Percentiles rank a stretch among this genome's conserved stretches.
These are phyloP conservation scores for Barbarea vulgaris DNA, from an alignment of 345 rosid species.

Conservation along the genomic window DNA sequence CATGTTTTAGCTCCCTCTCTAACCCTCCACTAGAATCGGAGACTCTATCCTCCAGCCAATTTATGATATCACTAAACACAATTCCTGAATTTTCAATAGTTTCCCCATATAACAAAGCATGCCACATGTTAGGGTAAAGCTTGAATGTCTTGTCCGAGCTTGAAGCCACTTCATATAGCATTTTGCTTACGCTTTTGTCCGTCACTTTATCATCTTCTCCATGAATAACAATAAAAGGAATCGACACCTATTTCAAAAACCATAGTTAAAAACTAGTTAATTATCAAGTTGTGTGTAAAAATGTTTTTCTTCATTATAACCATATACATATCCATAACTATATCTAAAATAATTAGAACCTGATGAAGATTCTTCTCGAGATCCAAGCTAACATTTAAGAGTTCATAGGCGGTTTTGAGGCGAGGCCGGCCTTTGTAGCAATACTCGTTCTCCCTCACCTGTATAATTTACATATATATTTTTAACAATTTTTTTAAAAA, in stretches of 20 bases:
- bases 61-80: conserved; percentile 64
- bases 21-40: conserved; percentile 8
- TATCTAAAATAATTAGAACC: conserved; percentile 41
- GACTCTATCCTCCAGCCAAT: conserved; percentile 57
- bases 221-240: conserved; percentile 79
- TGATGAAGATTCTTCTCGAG: conserved; percentile 61
- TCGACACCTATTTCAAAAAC: conserved; percentile 46
- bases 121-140: conserved; percentile 88
- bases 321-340: not conserved
- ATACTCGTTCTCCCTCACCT: conserved; percentile 66
- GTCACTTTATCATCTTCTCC: conserved; percentile 82
- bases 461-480: not conserved
- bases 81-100: conserved; percentile 50
- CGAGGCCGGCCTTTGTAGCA: conserved; percentile 87
- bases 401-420: conserved; percentile 71
- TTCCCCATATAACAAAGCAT: conserved; percentile 78
- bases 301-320: not conserved
- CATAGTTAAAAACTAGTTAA: not conserved
- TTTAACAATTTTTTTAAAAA: too few species aligned
- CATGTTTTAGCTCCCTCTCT: conserved; percentile 38
- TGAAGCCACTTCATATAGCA: conserved; percentile 52
- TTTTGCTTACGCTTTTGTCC: conserved; percentile 55
- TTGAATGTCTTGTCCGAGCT: conserved; percentile 76
- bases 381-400: conserved; percentile 53
- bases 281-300: not conserved